Conservation (phyloP, 2,329 filamentous ascomycete species). For the Thelonectria rubi region DNA sequence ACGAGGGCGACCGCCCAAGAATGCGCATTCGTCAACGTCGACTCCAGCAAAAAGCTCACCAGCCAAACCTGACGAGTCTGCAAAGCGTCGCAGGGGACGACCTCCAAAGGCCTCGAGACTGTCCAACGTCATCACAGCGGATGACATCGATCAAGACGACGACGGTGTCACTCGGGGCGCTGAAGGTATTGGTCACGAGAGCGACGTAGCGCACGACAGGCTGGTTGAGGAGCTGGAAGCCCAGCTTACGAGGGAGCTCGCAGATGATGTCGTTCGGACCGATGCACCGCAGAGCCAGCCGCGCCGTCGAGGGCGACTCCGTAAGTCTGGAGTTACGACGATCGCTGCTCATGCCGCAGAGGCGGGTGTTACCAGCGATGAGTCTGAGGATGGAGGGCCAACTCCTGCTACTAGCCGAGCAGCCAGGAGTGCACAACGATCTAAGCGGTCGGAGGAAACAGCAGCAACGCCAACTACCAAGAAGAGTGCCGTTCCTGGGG, state of each 20-base stretch:
- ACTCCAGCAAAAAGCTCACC: constrained; percentile 9
- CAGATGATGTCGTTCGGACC: constrained; percentile 11
- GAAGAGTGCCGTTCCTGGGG: constrained; percentile 19
- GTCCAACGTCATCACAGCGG: constrained; percentile 22
- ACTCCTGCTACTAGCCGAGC: constrained; percentile 12
- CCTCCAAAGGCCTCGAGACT: constrained; percentile 39
- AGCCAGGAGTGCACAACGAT: constrained; percentile 37
- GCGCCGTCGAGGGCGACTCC: constrained; percentile 41
- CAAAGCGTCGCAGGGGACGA: constrained; percentile 41
- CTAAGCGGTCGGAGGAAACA: constrained; percentile 34
- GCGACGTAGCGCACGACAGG: constrained; percentile 31
- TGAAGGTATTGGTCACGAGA: constrained; percentile 11
- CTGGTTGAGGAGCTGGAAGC: constrained; percentile 31
- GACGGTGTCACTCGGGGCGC: constrained; percentile 5
- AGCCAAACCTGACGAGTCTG: constrained; percentile 12
- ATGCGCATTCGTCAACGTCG: constrained; percentile 20
- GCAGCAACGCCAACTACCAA: constrained; percentile 10
- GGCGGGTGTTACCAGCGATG: neutral
- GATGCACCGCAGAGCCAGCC: constrained; percentile 8
- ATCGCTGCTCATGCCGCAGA: constrained; percentile 33
- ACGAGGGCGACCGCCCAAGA: constrained; percentile 48
- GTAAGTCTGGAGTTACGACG: constrained; percentile 40
- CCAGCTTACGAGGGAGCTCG: constrained; percentile 30
- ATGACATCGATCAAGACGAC: constrained; percentile 9
- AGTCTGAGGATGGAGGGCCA: constrained; percentile 2